These are phyloP conservation scores for Metschnikowia borealis DNA, from an alignment of 805 yeast species.

Conservation along the genomic window DNA sequence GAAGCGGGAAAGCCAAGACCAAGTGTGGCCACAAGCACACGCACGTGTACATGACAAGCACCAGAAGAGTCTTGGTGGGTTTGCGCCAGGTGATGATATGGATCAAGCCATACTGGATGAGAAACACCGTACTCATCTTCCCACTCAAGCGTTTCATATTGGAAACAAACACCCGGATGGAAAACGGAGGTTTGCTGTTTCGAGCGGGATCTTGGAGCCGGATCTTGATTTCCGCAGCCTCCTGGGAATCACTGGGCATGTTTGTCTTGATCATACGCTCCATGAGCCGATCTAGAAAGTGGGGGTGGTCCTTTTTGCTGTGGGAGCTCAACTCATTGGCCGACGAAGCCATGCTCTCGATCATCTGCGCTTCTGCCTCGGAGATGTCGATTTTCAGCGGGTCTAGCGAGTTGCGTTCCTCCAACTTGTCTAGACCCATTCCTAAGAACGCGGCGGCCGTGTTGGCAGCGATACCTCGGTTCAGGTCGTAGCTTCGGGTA, in stretches of 20 bases:
- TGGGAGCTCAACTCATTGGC: conserved; percentile 22
- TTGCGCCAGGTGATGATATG: conserved; percentile 69
- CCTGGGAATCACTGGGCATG: conserved; percentile 47
- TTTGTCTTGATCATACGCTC: conserved; percentile 51
- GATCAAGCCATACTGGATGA: conserved; percentile 56
- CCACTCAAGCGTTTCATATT: conserved; percentile 57
- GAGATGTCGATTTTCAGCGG: conserved; percentile 13
- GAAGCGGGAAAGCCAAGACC: conserved; percentile 58
- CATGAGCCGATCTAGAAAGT: conserved; percentile 56
- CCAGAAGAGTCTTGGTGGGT: conserved; percentile 64
- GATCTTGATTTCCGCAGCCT: conserved; percentile 38
- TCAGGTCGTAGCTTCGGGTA: conserved; percentile 20
- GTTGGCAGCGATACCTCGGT: conserved; percentile 34
- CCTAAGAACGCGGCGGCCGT: conserved; percentile 35
- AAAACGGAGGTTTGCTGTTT: conserved; percentile 47
- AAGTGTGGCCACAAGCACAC: conserved; percentile 70
- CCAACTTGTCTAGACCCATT: conserved; percentile 25
- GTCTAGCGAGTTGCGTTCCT: neutral
- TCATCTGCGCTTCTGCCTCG: conserved; percentile 26
- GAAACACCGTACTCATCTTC: conserved; percentile 54
- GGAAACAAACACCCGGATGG: conserved; percentile 51
- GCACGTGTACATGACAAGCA: conserved; percentile 57
- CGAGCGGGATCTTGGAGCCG: conserved; percentile 45
- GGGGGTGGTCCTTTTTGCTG: conserved; percentile 25
- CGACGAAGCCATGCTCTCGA: conserved; percentile 27